Percentiles rank a stretch among this genome's conserved stretches.
phyloP scores from a whole-genome alignment of 352 stramenopile genomes.

The Phytophthora podocarpi region DNA sequence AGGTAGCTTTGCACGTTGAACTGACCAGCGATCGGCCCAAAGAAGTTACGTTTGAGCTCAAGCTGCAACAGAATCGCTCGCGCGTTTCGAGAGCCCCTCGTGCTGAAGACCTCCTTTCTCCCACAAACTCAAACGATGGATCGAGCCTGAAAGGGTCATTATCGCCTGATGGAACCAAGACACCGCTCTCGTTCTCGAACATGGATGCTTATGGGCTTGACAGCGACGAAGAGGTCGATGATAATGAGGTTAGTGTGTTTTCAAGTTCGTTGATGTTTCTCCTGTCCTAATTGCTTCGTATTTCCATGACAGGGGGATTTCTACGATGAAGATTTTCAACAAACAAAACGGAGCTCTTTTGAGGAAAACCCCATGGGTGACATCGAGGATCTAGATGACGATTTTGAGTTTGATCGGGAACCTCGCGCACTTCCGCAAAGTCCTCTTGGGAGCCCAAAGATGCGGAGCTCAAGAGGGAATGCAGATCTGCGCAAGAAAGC shows the following conservation, averaged over 20 bases:
- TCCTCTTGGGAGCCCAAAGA: constrained; percentile 63
- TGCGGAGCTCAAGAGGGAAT: constrained; percentile 34
- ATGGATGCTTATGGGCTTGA: constrained; percentile 71
- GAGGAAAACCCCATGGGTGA: constrained; percentile 80
- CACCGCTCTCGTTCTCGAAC: constrained; percentile 58
- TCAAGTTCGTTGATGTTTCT: neutral
- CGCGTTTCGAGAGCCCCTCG: constrained; percentile 59
- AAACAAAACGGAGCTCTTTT: constrained; percentile 74
- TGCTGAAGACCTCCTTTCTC: constrained; percentile 72
- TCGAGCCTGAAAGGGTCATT: constrained; percentile 72
- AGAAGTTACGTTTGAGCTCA: constrained; percentile 90
- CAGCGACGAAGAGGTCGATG: constrained; percentile 86
- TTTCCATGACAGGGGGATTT: constrained; percentile 56
- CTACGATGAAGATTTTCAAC: constrained; percentile 78
- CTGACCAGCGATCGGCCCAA: constrained; percentile 87
- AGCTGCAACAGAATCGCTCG: constrained; percentile 76
- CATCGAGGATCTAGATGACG: constrained; percentile 82
- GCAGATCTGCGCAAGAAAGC: constrained; percentile 54
- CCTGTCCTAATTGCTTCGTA: constrained; percentile 2
- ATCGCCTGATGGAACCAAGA: constrained; percentile 63
- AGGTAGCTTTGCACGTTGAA: constrained; percentile 84
- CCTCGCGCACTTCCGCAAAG: constrained; percentile 49
- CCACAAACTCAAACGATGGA: constrained; percentile 73
- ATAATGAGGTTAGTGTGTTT: constrained; percentile 69
- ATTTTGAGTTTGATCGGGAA: constrained; percentile 90